A percentile compares a stretch with the other conserved stretches of the same genome.
Conservation (phyloP, 345 rosid species). For the Eucalyptus regnans region DNA sequence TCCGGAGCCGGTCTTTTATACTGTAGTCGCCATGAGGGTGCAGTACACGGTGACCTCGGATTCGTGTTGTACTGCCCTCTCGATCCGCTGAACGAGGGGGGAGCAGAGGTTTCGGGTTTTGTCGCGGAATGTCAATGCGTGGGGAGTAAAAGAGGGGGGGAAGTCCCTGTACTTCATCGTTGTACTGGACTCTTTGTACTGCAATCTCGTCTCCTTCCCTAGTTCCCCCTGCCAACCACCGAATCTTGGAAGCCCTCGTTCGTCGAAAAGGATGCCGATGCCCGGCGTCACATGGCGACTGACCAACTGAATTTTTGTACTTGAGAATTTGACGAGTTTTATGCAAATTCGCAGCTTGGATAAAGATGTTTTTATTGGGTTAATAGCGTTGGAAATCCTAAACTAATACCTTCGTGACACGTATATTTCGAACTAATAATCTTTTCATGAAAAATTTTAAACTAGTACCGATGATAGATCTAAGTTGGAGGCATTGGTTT, state of each 20-base stretch:
- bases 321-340: not conserved
- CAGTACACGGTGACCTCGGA: not conserved
- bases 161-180: not conserved
- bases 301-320: not conserved
- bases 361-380: not conserved
- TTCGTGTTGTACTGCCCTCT: not conserved
- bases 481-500: accelerated
- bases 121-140: not conserved
- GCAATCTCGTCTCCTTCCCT: not conserved
- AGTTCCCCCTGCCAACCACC: not conserved
- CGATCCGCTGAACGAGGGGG: not conserved
- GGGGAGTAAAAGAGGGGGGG: not conserved
- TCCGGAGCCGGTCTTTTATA: not conserved
- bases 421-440: not conserved
- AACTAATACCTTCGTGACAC: accelerated
- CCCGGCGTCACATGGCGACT: not conserved
- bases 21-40: not conserved
- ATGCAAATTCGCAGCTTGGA: not conserved
- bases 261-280: not conserved
- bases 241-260: not conserved
- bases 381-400: too few species aligned
- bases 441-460: accelerated
- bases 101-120: not conserved
- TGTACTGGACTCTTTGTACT: not conserved
- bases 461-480: accelerated